These are phyloP conservation scores for Acanthamoeba rhysodes DNA, from an alignment of 208 protist species.

Conservation along the genomic window DNA sequence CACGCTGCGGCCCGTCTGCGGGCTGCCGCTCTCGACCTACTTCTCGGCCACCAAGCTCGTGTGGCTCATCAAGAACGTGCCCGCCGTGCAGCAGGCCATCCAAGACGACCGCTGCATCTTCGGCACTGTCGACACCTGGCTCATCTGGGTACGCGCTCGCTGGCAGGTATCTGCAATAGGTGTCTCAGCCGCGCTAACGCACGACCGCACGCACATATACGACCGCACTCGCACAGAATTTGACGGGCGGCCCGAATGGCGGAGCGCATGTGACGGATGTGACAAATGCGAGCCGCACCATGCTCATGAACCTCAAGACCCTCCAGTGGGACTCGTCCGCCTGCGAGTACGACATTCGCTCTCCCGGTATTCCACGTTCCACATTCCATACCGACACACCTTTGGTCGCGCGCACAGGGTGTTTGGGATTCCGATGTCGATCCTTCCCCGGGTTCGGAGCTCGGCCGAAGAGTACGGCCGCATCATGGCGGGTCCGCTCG, in stretches of 20 bases:
- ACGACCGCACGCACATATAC: not conserved
- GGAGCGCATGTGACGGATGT: slow-evolving; percentile 96
- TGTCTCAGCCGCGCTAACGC: not conserved
- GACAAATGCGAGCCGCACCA: slow-evolving; percentile 98
- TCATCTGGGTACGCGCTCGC: slow-evolving; percentile 92
- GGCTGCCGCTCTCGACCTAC: slow-evolving; percentile 97
- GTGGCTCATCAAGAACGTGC: slow-evolving; percentile 98
- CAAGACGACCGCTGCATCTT: slow-evolving; percentile 92
- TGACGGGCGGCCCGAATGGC: slow-evolving; percentile 91
- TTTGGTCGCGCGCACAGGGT: not conserved
- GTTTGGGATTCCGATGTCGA: slow-evolving; percentile 92
- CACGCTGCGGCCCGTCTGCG: slow-evolving; percentile 86
- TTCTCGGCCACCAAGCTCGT: slow-evolving; percentile 97
- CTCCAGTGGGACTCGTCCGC: slow-evolving; percentile 95
- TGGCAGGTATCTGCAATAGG: not conserved
- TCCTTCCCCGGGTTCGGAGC: slow-evolving; percentile 94
- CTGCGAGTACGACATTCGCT: slow-evolving; percentile 79
- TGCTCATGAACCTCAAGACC: slow-evolving; percentile 98
- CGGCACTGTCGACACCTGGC: slow-evolving; percentile 98
- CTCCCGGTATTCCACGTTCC: no score
- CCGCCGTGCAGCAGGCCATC: slow-evolving; percentile 90
- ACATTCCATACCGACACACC: not conserved
- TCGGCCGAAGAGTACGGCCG: slow-evolving; percentile 88
- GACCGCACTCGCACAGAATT: slow-evolving; percentile 78
- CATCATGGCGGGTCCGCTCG: slow-evolving; percentile 79